Conservation (phyloP, 176 grass and related monocot species). For the Bromus sterilis region DNA sequence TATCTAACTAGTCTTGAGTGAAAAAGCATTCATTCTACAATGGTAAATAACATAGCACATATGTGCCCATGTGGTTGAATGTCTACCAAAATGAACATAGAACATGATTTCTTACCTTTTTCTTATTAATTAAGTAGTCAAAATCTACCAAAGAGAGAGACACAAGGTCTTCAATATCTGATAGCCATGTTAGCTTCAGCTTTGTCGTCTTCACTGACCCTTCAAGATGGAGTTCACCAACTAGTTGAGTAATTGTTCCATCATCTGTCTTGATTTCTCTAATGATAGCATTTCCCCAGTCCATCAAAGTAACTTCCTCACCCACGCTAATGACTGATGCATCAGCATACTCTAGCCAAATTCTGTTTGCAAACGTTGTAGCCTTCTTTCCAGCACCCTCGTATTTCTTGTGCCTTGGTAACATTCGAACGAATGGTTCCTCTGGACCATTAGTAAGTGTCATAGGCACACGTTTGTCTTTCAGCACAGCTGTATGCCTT, state of each 20-base stretch:
- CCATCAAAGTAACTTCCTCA: slow-evolving; percentile 94
- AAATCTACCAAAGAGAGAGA: slow-evolving; percentile 73
- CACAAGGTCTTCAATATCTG: slow-evolving; percentile 72
- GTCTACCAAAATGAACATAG: background rate
- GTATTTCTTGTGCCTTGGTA: slow-evolving; percentile 92
- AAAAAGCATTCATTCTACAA: background rate
- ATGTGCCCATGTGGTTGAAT: background rate
- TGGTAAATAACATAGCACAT: background rate
- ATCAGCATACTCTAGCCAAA: slow-evolving; percentile 77
- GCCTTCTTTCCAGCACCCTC: slow-evolving; percentile 80
- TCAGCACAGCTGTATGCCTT: slow-evolving; percentile 72
- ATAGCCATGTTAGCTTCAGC: slow-evolving; percentile 87
- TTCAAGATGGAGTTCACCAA: slow-evolving; percentile 80
- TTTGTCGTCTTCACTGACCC: slow-evolving; percentile 88
- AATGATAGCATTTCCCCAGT: slow-evolving; percentile 92
- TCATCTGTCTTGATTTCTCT: slow-evolving; percentile 79
- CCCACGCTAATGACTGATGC: slow-evolving; percentile 45
- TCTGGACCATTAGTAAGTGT: slow-evolving; percentile 77
- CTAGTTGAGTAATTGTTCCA: slow-evolving; percentile 51
- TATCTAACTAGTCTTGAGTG: background rate
- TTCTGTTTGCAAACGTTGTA: slow-evolving; percentile 66
- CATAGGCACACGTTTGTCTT: slow-evolving; percentile 45
- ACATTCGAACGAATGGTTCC: slow-evolving; percentile 48
- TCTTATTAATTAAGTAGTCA: slow-evolving; percentile 91
- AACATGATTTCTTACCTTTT: slow-evolving; percentile 52